phyloP scores from a whole-genome alignment of 2,329 filamentous ascomycete species.

The Elsinoe necatrix region DNA sequence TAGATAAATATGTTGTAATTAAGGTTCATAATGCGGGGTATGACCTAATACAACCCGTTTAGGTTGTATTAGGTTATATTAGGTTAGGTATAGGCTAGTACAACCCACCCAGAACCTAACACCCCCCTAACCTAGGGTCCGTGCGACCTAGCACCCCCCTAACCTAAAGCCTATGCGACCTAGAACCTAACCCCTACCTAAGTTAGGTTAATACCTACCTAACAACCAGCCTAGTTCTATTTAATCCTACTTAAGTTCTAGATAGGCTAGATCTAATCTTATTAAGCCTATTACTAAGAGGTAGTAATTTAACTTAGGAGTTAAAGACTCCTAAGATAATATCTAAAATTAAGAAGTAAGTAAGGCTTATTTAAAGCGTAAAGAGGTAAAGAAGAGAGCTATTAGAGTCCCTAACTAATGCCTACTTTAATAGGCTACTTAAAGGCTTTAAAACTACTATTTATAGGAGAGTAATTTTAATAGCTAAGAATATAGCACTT shows the following conservation, averaged over 20 bases:
- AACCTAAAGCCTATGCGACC: too few species aligned
- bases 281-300: background rate
- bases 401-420: background rate
- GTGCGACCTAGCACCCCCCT: too few species aligned
- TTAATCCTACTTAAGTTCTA: conserved; percentile 28
- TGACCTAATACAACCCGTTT: too few species aligned
- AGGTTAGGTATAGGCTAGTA: too few species aligned
- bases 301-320: background rate
- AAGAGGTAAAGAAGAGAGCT: background rate
- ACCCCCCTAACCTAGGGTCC: too few species aligned
- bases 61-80: too few species aligned
- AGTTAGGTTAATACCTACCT: too few species aligned
- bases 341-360: background rate
- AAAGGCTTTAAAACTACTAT: background rate
- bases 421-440: background rate
- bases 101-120: too few species aligned
- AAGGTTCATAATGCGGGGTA: too few species aligned
- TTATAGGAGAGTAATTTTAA: background rate
- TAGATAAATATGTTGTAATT: too few species aligned
- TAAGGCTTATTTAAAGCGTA: background rate
- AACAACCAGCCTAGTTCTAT: too few species aligned
- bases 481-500: background rate
- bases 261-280: conserved; percentile 24
- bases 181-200: too few species aligned
- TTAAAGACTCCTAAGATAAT: background rate